phyloP scores from a whole-genome alignment of 139 green algal genomes.

The Ulvella scutata region DNA sequence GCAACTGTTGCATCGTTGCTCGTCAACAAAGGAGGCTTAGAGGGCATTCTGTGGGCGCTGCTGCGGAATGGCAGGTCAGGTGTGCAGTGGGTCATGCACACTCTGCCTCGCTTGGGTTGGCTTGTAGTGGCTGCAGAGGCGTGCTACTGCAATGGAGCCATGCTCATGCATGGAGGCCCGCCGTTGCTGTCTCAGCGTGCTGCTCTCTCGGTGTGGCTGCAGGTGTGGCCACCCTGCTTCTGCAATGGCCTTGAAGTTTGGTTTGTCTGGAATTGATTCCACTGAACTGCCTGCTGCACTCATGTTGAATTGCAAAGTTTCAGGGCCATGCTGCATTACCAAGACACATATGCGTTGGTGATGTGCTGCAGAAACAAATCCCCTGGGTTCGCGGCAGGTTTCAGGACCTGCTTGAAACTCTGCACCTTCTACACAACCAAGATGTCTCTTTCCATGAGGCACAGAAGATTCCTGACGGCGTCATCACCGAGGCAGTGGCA shows the following conservation, averaged over 20 bases:
- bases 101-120: background rate
- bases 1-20: background rate
- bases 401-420: background rate
- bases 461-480: background rate
- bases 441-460: background rate
- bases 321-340: too few relatives aligned
- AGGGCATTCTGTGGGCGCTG: background rate
- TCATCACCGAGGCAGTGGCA: background rate
- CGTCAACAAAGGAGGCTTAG: background rate
- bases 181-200: too few relatives aligned
- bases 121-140: background rate
- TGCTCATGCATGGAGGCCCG: too few relatives aligned
- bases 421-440: background rate
- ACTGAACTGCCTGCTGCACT: too few relatives aligned
- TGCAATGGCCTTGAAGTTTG: too few relatives aligned
- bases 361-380: background rate
- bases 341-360: too few relatives aligned
- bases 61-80: background rate
- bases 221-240: too few relatives aligned
- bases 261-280: too few relatives aligned
- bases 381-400: background rate
- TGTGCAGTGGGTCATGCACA: background rate
- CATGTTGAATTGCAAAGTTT: too few relatives aligned
- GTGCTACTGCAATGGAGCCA: slow-evolving; percentile 1
- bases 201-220: too few relatives aligned